A percentile compares a stretch with the other conserved stretches of the same genome.
These are phyloP conservation scores for Dactylorhiza incarnata DNA, from an alignment of 106 monocot genomes.

Conservation along the genomic window DNA sequence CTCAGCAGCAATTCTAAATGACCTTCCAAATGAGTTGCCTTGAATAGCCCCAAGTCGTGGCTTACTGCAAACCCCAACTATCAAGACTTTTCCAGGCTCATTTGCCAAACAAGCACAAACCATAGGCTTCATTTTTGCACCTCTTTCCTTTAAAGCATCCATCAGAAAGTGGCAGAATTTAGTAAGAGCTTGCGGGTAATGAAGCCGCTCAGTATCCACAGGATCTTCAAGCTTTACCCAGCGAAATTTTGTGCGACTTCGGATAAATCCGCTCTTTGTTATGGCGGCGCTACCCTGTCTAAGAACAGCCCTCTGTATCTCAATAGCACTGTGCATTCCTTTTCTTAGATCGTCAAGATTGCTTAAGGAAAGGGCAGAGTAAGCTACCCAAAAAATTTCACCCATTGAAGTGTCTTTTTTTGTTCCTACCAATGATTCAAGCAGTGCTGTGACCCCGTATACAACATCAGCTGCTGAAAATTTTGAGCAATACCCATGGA, in stretches of 20 bases:
- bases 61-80: constrained; percentile 79
- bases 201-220: constrained; percentile 51
- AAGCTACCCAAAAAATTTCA: constrained; percentile 85
- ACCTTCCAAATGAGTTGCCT: constrained; percentile 85
- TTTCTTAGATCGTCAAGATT: constrained; percentile 60
- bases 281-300: constrained; percentile 89
- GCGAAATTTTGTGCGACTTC: constrained; percentile 76
- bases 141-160: constrained; percentile 93
- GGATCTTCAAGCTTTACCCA: constrained; percentile 95
- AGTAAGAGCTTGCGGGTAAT: constrained; percentile 83
- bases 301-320: constrained; percentile 81
- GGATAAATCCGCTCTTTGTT: constrained; percentile 82
- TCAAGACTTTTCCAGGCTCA: constrained; percentile 60
- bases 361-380: constrained; percentile 66
- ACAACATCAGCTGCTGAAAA: constrained; percentile 94
- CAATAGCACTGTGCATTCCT: constrained; percentile 90
- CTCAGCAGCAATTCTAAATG: constrained; percentile 70
- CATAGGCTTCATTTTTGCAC: constrained; percentile 87
- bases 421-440: constrained; percentile 43
- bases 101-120: constrained; percentile 80
- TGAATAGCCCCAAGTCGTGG: constrained; percentile 78
- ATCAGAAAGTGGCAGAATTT: constrained; percentile 88
- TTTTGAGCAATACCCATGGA: constrained; percentile 73
- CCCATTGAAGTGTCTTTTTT: constrained; percentile 36
- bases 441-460: constrained; percentile 82